Evolutionary conservation across 345 rosid genomes (phyloP), one percentile per base, ranked within the genome.

Genomic region (Pugionium cornutum): DNA sequence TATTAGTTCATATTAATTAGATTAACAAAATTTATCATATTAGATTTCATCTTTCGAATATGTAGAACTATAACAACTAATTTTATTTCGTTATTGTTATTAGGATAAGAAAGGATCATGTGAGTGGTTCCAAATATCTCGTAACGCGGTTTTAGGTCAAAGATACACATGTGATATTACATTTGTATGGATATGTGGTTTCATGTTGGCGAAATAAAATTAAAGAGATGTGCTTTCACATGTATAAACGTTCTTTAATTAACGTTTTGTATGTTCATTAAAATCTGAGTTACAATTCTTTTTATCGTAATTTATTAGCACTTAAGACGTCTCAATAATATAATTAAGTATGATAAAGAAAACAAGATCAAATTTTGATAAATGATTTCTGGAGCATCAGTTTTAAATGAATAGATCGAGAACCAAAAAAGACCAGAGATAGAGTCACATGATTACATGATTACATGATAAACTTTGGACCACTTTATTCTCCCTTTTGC

Each of bases 111-210:
- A 44, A 58, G n/a, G 7, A 66, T 34, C 72, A 72, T 72, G 62
- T 66, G 67, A 50, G 50, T 58, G 30, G 71, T 72, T 58, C 71
- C 76, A 66, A 65, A 44, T 47, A 51, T 51, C 72, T 43, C 26
- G 61, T 45, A 28, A 66, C 72, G 72, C 76, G 57, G 50, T 66
- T 11, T 58, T 10, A 28, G 59, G 54, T 64, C n/a, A 28, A 3
- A 65, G 9, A 33, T 43, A 26, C 30, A 67, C 5, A 29, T 4
- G 3, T 28, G 26, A 69, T 62, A 43, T 47, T 71, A 40, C 32
- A 41, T 45, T 39, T 46, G 44, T 30, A 42, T 65, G 53, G 30
- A 69, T 63, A 6, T 58, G 36, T 18, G 8, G 31, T 49, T 58
- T 49, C 39, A 36, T 52, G 53, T 46, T 28, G 47, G 31, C 33